Evolutionary conservation across 169 alveolate species (phyloP).

Genomic region (Cardiosporidium cionae): DNA sequence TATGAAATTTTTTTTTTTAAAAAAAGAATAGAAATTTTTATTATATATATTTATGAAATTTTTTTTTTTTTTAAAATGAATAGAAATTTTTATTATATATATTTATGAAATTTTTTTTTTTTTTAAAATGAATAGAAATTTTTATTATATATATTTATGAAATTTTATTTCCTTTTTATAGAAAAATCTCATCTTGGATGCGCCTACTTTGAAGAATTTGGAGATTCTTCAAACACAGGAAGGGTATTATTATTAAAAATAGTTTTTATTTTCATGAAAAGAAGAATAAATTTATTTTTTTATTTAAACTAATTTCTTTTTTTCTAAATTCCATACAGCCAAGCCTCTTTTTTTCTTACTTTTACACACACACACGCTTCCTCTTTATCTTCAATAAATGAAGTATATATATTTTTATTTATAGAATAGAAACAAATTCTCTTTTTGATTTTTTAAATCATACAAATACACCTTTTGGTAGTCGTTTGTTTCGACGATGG

Average conservation of each 20-base stretch:
- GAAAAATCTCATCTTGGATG: slow-evolving; percentile 6
- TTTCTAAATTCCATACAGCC: too few species aligned
- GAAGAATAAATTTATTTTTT: too few species aligned
- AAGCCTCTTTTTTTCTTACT: too few species aligned
- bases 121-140: neutral
- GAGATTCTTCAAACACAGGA: slow-evolving; percentile 23
- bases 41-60: neutral
- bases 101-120: neutral
- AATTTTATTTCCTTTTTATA: neutral
- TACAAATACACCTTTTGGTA: slow-evolving; percentile 86
- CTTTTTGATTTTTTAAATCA: slow-evolving; percentile 75
- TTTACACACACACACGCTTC: too few species aligned
- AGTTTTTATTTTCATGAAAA: too few species aligned
- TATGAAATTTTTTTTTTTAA: neutral
- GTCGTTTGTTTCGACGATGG: slow-evolving; percentile 84
- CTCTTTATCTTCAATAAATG: neutral
- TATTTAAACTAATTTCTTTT: too few species aligned
- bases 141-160: neutral
- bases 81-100: neutral
- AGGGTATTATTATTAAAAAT: neutral
- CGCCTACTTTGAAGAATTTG: slow-evolving; percentile 12
- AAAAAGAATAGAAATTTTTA: neutral
- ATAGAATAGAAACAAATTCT: slow-evolving; percentile 32
- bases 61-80: neutral
- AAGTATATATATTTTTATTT: neutral